A percentile compares a stretch with the other conserved stretches of the same genome.
These are phyloP conservation scores for Candida sphagnicola DNA, from an alignment of 805 yeast species.

Conservation along the genomic window DNA sequence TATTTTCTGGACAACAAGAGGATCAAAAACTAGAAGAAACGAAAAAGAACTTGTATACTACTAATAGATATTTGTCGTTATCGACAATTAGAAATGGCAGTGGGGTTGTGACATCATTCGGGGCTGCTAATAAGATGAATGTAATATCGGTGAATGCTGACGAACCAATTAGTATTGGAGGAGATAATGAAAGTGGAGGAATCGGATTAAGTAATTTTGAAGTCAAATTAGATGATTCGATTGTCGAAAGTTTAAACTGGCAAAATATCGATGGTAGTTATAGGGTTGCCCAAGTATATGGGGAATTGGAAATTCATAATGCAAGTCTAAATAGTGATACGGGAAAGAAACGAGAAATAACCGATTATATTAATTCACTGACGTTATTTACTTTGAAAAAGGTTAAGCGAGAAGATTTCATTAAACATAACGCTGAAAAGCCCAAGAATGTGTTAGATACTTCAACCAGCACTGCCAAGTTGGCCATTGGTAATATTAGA, in stretches of 20 bases:
- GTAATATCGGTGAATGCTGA: slow-evolving; percentile 33
- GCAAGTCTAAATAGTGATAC: slow-evolving; percentile 9
- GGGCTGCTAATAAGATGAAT: slow-evolving; percentile 22
- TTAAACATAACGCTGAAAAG: slow-evolving; percentile 7
- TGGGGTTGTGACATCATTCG: slow-evolving; percentile 7
- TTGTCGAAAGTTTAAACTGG: slow-evolving; percentile 70
- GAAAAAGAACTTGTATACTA: slow-evolving; percentile 14
- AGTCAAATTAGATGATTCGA: slow-evolving; percentile 61
- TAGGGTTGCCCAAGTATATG: slow-evolving; percentile 77
- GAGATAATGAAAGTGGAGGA: slow-evolving; percentile 35
- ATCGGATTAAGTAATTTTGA: slow-evolving; percentile 44
- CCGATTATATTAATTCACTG: slow-evolving; percentile 26
- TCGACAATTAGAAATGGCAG: slow-evolving; percentile 27
- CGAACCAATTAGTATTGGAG: slow-evolving; percentile 44
- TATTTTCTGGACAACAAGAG: slow-evolving; percentile 29
- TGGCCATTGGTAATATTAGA: slow-evolving; percentile 85
- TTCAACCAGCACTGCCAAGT: slow-evolving; percentile 26
- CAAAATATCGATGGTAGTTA: slow-evolving; percentile 78
- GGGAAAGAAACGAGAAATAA: slow-evolving; percentile 12
- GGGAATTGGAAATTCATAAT: slow-evolving; percentile 46
- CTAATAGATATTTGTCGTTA: slow-evolving; percentile 28
- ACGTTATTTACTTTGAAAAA: slow-evolving; percentile 29
- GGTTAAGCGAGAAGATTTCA: slow-evolving; percentile 13
- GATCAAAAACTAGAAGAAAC: slow-evolving; percentile 21
- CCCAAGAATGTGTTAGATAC: slow-evolving; percentile 3